These are phyloP conservation scores for Fermentozyma sake DNA, from an alignment of 1,139 yeast species.

Conservation along the genomic window DNA sequence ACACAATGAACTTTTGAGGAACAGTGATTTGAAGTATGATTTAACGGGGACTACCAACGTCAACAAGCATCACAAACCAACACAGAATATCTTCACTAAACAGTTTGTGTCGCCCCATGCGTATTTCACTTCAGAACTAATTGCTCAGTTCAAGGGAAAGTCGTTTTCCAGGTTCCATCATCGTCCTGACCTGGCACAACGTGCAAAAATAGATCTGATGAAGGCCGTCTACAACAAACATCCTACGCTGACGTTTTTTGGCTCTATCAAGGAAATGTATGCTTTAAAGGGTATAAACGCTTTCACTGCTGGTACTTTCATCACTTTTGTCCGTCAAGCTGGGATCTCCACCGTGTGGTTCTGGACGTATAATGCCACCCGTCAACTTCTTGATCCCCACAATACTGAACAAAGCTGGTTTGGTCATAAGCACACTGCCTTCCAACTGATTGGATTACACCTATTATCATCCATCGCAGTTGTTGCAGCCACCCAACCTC, in stretches of 20 bases:
- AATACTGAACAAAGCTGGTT: slow-evolving; percentile 44
- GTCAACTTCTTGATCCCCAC: slow-evolving; percentile 63
- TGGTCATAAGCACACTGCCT: slow-evolving; percentile 37
- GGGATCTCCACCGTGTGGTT: slow-evolving; percentile 79
- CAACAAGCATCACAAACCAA: slow-evolving; percentile 22
- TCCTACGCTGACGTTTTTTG: slow-evolving; percentile 53
- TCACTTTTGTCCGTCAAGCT: slow-evolving; percentile 76
- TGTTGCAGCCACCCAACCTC: slow-evolving; percentile 79
- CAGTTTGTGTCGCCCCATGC: slow-evolving; percentile 45
- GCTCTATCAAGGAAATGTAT: slow-evolving; percentile 63
- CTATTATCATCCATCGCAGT: slow-evolving; percentile 59
- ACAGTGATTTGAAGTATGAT: slow-evolving; percentile 17
- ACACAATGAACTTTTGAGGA: slow-evolving; percentile 29
- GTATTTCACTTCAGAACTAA: slow-evolving; percentile 34
- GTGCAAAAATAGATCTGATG: slow-evolving; percentile 22
- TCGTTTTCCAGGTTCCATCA: slow-evolving; percentile 20
- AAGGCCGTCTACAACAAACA: slow-evolving; percentile 40
- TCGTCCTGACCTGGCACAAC: slow-evolving; percentile 14
- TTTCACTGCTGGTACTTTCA: slow-evolving; percentile 74
- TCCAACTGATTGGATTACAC: slow-evolving; percentile 50
- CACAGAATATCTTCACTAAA: slow-evolving; percentile 22
- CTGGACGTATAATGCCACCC: slow-evolving; percentile 72
- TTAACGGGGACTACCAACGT: slow-evolving; percentile 20
- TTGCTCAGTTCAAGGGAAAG: slow-evolving; percentile 24
- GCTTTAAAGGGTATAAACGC: slow-evolving; percentile 71